Conservation (phyloP, 176 grass and related monocot genomes). For the Oropetium thomaeum region DNA sequence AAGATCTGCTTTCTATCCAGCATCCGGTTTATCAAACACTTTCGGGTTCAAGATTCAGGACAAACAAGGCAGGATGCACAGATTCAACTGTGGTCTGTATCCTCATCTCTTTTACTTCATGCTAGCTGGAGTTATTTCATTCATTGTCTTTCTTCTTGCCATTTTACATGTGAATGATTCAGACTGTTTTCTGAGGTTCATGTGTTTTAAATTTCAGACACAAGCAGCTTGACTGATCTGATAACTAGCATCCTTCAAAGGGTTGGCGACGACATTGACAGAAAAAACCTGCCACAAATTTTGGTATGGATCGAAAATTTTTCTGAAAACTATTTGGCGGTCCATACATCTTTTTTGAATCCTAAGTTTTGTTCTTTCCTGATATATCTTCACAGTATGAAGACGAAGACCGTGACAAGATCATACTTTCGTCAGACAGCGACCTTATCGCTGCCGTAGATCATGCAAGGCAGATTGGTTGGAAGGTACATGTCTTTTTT, state of each 20-base stretch:
- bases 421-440: constrained; percentile 79
- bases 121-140: background rate
- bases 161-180: background rate
- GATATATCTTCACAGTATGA: constrained; percentile 54
- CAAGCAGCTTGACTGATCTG: constrained; percentile 70
- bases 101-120: background rate
- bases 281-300: constrained; percentile 82
- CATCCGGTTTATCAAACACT: constrained; percentile 64
- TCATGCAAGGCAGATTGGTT: constrained; percentile 84
- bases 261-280: constrained; percentile 80
- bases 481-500: constrained; percentile 66
- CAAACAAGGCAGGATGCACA: constrained; percentile 91
- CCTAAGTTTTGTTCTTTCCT: constrained; percentile 21
- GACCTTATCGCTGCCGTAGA: constrained; percentile 89
- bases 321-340: background rate
- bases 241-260: constrained; percentile 88
- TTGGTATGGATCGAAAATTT: constrained; percentile 47
- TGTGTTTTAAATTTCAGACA: constrained; percentile 53
- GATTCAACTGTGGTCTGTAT: constrained; percentile 91
- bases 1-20: constrained; percentile 61
- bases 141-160: background rate
- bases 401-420: constrained; percentile 89
- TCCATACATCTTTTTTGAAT: background rate
- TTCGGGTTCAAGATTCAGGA: constrained; percentile 99
- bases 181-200: constrained; percentile 11